Conservation (phyloP, 164 flowering plant genomes). For the Litsea cubeba region DNA sequence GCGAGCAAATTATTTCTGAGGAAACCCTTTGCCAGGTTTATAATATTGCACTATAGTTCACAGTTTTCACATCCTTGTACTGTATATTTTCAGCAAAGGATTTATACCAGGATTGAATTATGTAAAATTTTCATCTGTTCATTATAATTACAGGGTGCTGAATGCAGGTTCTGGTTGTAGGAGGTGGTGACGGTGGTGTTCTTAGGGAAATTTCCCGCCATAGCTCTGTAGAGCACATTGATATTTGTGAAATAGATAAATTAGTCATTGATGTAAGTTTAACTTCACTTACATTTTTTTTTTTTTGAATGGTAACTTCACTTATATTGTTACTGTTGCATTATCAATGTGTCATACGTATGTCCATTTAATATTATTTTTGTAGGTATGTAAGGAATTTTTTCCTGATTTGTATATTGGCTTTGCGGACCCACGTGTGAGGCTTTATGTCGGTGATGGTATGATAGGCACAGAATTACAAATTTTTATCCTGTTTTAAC, state of each 20-base stretch:
- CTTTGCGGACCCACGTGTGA: slow-evolving; percentile 94
- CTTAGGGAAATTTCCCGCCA: slow-evolving; percentile 91
- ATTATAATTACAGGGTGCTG: slow-evolving; percentile 2
- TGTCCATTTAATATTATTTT: not conserved
- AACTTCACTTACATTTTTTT: not conserved
- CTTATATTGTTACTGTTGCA: not conserved
- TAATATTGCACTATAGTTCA: not conserved
- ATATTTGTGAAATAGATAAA: slow-evolving; percentile 95
- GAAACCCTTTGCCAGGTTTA: too few species aligned
- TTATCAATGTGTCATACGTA: not conserved
- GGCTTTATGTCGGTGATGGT: slow-evolving; percentile 96
- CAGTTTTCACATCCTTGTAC: not conserved
- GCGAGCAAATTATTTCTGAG: too few species aligned
- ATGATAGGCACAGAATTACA: slow-evolving; percentile 9
- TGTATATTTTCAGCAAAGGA: not conserved
- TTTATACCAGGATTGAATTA: not conserved
- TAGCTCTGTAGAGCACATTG: slow-evolving; percentile 75
- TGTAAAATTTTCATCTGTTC: too few species aligned
- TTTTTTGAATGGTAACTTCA: not conserved
- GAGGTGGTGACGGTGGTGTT: slow-evolving; percentile 99
- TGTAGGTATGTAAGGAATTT: slow-evolving; percentile 63
- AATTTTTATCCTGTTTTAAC: not conserved
- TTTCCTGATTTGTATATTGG: slow-evolving; percentile 87
- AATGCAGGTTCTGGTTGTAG: slow-evolving; percentile 92
- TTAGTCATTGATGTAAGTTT: slow-evolving; percentile 89